These are phyloP conservation scores for Fusarium sp. DNA, from an alignment of 2,329 filamentous ascomycete genomes.

Conservation along the genomic window DNA sequence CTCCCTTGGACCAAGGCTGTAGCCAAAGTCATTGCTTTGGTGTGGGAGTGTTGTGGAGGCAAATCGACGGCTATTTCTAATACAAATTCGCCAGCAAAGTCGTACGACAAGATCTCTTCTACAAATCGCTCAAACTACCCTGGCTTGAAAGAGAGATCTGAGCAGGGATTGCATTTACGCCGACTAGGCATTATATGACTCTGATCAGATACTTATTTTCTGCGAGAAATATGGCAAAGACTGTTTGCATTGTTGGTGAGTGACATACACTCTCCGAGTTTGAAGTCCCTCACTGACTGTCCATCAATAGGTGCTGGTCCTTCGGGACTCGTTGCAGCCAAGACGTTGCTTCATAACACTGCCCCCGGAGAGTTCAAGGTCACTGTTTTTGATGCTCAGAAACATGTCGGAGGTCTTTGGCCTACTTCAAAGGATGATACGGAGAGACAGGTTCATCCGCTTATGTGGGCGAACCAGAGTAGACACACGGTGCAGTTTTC, in stretches of 20 bases:
- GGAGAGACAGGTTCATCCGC: conserved; percentile 66
- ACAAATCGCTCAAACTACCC: conserved; percentile 40
- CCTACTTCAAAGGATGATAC: conserved; percentile 60
- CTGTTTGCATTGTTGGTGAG: conserved; percentile 54
- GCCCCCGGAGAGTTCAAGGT: conserved; percentile 67
- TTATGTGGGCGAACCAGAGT: conserved; percentile 78
- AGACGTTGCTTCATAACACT: conserved; percentile 71
- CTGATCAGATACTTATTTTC: conserved; percentile 22
- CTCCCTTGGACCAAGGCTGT: neutral
- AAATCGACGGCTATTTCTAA: neutral
- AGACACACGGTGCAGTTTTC: conserved; percentile 76
- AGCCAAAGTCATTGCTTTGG: neutral
- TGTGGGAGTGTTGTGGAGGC: neutral
- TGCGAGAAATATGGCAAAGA: conserved; percentile 48
- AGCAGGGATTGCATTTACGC: conserved; percentile 3
- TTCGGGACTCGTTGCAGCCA: conserved; percentile 73
- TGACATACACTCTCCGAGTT: neutral
- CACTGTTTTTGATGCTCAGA: conserved; percentile 71
- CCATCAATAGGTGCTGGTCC: conserved; percentile 67
- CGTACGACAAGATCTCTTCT: neutral
- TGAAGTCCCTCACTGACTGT: conserved; percentile 4
- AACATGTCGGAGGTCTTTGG: conserved; percentile 80
- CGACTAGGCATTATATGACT: conserved; percentile 30
- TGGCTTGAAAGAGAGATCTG: conserved; percentile 10
- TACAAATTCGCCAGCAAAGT: neutral